Conservation (phyloP, 2,329 filamentous ascomycete genomes). For the Ophiosphaerella korrae region DNA sequence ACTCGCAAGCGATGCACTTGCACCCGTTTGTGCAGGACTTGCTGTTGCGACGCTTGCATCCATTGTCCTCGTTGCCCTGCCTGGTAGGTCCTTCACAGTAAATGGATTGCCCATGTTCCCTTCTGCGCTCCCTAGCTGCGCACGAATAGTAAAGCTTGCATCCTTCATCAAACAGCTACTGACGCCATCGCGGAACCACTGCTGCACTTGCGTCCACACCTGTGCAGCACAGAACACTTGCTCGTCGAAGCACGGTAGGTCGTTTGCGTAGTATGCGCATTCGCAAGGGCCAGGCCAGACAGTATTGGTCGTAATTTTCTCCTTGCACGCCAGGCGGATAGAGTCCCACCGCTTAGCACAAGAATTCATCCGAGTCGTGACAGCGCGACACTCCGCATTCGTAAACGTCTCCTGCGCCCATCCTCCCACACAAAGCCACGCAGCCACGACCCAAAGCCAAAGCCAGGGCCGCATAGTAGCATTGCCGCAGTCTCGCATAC, state of each 20-base stretch:
- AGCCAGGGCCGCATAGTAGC: background rate
- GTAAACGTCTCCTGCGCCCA: slow-evolving; percentile 9
- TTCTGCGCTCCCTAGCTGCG: slow-evolving; percentile 3
- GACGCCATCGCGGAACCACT: slow-evolving; percentile 20
- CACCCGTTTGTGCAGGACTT: slow-evolving; percentile 2
- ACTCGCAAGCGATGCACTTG: background rate
- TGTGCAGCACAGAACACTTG: slow-evolving; percentile 13
- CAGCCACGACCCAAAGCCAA: background rate
- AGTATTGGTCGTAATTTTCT: slow-evolving; percentile 8
- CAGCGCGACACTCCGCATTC: slow-evolving; percentile 5
- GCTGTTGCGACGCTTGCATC: slow-evolving; percentile 8
- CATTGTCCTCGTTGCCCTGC: slow-evolving; percentile 9
- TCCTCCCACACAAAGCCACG: background rate
- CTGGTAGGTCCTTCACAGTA: slow-evolving; percentile 2
- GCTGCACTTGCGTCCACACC: slow-evolving; percentile 19
- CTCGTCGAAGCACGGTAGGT: slow-evolving; percentile 19
- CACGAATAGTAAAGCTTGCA: slow-evolving; percentile 3
- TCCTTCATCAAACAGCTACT: slow-evolving; percentile 18
- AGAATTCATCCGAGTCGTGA: slow-evolving; percentile 4
- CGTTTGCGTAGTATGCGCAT: slow-evolving; percentile 17
- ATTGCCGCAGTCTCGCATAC: background rate
- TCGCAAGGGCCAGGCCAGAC: slow-evolving; percentile 20
- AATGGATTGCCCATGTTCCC: slow-evolving; percentile 7
- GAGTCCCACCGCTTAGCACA: slow-evolving; percentile 15
- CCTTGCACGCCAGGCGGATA: slow-evolving; percentile 13